phyloP scores from a whole-genome alignment of 768 basidiomycete genomes.

The Leccinum incarnatum region DNA sequence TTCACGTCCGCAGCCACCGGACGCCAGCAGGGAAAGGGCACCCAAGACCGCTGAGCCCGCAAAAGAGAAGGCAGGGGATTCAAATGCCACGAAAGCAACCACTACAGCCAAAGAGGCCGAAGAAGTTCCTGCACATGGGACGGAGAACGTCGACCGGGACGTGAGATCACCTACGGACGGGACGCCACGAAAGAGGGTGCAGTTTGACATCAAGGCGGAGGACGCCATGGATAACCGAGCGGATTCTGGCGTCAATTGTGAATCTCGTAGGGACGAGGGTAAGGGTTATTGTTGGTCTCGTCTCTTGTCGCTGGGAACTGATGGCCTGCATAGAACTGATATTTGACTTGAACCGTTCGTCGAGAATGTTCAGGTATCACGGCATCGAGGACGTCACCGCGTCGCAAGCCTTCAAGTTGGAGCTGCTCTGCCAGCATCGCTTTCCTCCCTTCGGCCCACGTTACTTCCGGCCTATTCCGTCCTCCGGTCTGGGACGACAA shows the following conservation, averaged over 20 bases:
- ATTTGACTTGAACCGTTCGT: conserved; percentile 60
- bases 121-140: conserved; percentile 11
- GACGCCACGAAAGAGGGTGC: conserved; percentile 58
- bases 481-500: conserved; percentile 35
- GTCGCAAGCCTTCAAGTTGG: conserved; percentile 27
- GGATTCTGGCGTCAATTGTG: conserved; percentile 32
- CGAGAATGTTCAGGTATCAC: conserved; percentile 28
- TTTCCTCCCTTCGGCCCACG: conserved; percentile 59
- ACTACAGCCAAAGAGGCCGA: conserved; percentile 7
- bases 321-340: conserved; percentile 51
- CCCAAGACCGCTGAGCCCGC: conserved; percentile 4
- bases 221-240: conserved; percentile 45
- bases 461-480: conserved; percentile 70
- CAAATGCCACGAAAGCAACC: conserved; percentile 11
- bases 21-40: conserved; percentile 10
- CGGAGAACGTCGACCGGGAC: conserved; percentile 21
- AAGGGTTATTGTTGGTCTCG: conserved; percentile 15
- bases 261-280: conserved; percentile 46
- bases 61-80: conserved; percentile 10
- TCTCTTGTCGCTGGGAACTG: neutral
- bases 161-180: conserved; percentile 28
- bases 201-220: conserved; percentile 66
- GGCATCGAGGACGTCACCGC: conserved; percentile 27
- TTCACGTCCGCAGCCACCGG: conserved; percentile 18
- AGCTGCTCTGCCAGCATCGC: conserved; percentile 49